A percentile compares a stretch with the other conserved stretches of the same genome.
phyloP scores from a whole-genome alignment of 768 basidiomycete genomes.

The Hericium coralloides region DNA sequence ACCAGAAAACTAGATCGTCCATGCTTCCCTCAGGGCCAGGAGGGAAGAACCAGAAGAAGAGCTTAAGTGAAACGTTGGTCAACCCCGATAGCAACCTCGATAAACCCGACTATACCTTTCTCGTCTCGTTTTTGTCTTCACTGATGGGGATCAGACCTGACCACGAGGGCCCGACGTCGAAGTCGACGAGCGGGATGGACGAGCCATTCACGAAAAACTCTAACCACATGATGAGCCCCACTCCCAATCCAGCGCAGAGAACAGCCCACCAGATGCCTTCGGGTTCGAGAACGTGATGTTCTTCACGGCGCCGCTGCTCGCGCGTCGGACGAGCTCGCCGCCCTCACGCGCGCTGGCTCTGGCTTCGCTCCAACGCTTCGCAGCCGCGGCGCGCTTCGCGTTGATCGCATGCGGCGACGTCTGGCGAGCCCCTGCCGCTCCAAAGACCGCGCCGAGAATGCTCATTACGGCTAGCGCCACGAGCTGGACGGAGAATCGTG shows the following conservation, averaged over 20 bases:
- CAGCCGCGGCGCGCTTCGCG: constrained; percentile 2
- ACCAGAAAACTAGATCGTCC: constrained; percentile 75
- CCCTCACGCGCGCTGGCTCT: background rate
- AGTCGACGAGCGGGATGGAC: constrained; percentile 57
- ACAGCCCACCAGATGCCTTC: constrained; percentile 43
- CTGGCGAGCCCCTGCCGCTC: background rate
- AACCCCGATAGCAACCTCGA: background rate
- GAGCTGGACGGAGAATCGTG: no score
- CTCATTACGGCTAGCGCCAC: no score
- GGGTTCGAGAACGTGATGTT: constrained; percentile 70
- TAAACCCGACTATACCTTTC: constrained; percentile 35
- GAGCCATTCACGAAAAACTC: constrained; percentile 67
- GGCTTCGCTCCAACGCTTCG: constrained; percentile 2
- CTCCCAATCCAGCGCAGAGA: background rate
- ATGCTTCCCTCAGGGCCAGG: constrained; percentile 62
- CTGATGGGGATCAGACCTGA: constrained; percentile 69
- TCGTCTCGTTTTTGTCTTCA: constrained; percentile 46
- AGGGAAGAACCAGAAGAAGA: constrained; percentile 32
- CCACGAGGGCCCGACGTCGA: constrained; percentile 72
- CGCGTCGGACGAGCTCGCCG: background rate
- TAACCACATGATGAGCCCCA: constrained; percentile 16
- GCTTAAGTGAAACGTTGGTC: background rate
- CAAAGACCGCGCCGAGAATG: no score
- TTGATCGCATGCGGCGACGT: background rate
- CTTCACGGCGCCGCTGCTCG: constrained; percentile 25